Percentiles rank a stretch among this genome's conserved stretches.
Evolutionary conservation across 805 yeast species (phyloP).

Genomic region (Starmerella khaoyaiensis): DNA sequence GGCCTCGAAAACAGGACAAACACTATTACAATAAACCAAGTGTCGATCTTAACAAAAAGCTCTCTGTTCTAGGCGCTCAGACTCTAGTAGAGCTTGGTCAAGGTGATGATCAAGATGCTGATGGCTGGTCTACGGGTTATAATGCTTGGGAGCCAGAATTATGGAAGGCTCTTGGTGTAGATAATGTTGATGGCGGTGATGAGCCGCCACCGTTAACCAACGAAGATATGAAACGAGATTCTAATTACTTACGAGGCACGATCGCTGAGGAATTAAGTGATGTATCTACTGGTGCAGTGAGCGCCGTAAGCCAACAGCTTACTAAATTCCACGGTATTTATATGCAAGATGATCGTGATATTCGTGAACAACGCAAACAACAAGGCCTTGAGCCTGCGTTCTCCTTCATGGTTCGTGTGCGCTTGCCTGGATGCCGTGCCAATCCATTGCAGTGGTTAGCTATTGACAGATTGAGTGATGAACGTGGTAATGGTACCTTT

Average conservation of each 20-base stretch:
- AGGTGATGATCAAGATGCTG: slow-evolving; percentile 97
- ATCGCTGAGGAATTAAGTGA: slow-evolving; percentile 77
- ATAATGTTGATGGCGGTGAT: slow-evolving; percentile 62
- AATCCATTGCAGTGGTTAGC: slow-evolving; percentile 80
- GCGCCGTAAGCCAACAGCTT: slow-evolving; percentile 82
- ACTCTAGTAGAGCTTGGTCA: slow-evolving; percentile 64
- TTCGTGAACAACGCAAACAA: slow-evolving; percentile 82
- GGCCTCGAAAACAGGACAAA: slow-evolving; percentile 95
- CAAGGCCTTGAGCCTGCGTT: slow-evolving; percentile 92
- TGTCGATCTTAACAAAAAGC: slow-evolving; percentile 52
- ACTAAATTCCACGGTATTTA: slow-evolving; percentile 97
- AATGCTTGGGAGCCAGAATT: slow-evolving; percentile 69
- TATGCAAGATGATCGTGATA: slow-evolving; percentile 97
- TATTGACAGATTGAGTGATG: slow-evolving; percentile 65
- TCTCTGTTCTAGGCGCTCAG: slow-evolving; percentile 59
- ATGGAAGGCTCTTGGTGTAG: slow-evolving; percentile 86
- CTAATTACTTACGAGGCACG: slow-evolving; percentile 83
- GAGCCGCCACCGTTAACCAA: slow-evolving; percentile 90
- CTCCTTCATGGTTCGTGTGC: slow-evolving; percentile 91
- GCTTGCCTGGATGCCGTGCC: slow-evolving; percentile 87
- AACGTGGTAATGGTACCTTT: slow-evolving; percentile 82
- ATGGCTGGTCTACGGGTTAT: slow-evolving; percentile 87
- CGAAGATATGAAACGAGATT: slow-evolving; percentile 85
- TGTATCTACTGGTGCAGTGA: slow-evolving; percentile 76
- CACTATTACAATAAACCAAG: slow-evolving; percentile 90